These are phyloP conservation scores for Cladosporium sp. DNA, from an alignment of 2,329 filamentous ascomycete species.

Conservation along the genomic window DNA sequence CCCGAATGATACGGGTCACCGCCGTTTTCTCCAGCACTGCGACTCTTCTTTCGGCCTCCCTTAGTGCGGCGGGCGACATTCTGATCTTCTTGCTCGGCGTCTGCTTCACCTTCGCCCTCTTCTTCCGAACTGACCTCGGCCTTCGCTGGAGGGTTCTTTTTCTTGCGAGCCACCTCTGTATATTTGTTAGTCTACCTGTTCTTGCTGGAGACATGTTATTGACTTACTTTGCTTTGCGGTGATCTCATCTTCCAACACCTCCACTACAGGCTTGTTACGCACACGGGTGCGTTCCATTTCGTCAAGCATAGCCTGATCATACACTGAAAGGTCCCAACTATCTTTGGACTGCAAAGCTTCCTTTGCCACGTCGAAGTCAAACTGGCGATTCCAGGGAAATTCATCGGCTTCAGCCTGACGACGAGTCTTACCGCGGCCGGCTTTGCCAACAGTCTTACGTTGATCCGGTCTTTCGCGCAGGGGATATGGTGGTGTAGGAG, in stretches of 20 bases:
- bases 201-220: neutral
- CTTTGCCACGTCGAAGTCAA: constrained; percentile 34
- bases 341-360: constrained; percentile 28
- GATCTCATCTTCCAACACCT: constrained; percentile 31
- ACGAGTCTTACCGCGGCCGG: constrained; percentile 27
- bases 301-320: constrained; percentile 31
- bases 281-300: constrained; percentile 32
- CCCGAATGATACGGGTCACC: constrained; percentile 37
- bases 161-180: constrained; percentile 29
- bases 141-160: constrained; percentile 25
- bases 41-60: constrained; percentile 28
- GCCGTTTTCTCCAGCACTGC: constrained; percentile 22
- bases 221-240: constrained; percentile 35
- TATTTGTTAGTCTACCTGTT: neutral
- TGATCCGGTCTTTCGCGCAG: constrained; percentile 20
- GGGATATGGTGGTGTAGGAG: constrained; percentile 24
- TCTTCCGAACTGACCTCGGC: constrained; percentile 22
- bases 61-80: neutral
- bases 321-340: constrained; percentile 36
- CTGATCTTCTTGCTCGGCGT: constrained; percentile 14
- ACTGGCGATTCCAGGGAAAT: constrained; percentile 38
- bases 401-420: constrained; percentile 31
- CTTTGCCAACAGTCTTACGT: constrained; percentile 26
- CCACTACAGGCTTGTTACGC: constrained; percentile 33
- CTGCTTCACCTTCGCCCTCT: constrained; percentile 23